Evolutionary conservation across 306 rosid species (phyloP), one percentile per base, ranked within the genome.

Genomic region (Trichosanthes cucumerina): DNA sequence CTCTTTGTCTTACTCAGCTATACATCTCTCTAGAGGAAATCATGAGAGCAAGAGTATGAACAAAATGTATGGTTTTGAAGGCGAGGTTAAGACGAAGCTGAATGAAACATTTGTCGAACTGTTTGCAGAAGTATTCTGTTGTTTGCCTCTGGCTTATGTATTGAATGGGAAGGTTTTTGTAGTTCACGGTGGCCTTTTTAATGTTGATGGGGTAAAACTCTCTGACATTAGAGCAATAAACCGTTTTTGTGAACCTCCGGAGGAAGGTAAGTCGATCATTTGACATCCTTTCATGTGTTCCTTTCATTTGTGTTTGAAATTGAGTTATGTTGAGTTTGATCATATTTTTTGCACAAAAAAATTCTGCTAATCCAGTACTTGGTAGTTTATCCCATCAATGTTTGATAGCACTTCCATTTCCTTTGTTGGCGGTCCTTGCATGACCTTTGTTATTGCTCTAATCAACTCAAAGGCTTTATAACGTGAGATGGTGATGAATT

Each of bases 1-100:
- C 41, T 31, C 43, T 28, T 26, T 78, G 21, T 39, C 56, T 39
- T 80, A 89, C 80, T 82, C 97, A 95, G 99, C 97, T 68, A 88
- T 95, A 84, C 85, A 92, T 83, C 92, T 95, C 53, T 92, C 98
- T 59, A 87, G 98, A 80, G 98, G 98, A 83, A 95, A 95, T 82
- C 98, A 95, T 19, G 98, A 95, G 86, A 95, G 97, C 88, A 95
- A 90, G 90, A 87, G 92, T 91, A 95, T 95, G 98, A 95, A 95
- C 88, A 95, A 90, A 88, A 92, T 95, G 81, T 95, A 95, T 86
- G 98, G 98, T 80, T 95, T 95, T 86, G 98, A 95, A 89, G 98
- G 98, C 5, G 98, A 95, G 83, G 97, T 95, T 78, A 92, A 90
- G 81, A 86, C 93, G 7, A 95, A 95, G 87, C 83, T 95, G 83